Conservation (phyloP, 129 eudicot species). For the Gnaphalium uliginosum region DNA sequence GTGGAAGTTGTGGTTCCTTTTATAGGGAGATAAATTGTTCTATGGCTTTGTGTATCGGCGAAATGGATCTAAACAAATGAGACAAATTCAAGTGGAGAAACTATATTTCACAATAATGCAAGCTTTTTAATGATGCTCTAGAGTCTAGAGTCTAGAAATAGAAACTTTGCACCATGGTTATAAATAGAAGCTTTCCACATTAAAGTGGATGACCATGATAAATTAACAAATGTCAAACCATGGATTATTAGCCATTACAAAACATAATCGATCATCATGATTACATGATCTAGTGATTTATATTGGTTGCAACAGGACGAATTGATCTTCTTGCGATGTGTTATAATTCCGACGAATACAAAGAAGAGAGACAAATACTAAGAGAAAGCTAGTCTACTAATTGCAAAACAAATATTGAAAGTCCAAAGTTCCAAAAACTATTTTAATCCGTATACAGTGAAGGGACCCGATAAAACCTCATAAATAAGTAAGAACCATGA, state of each 20-base stretch:
- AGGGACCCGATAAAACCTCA: no score
- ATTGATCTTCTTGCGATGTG: background rate
- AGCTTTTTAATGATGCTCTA: slow-evolving; percentile 23
- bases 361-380: no score
- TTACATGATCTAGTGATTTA: slow-evolving; percentile 24
- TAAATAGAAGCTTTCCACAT: slow-evolving; percentile 38
- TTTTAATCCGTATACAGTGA: no score
- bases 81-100: slow-evolving; percentile 29
- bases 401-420: no score
- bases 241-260: slow-evolving; percentile 20
- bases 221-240: slow-evolving; percentile 23
- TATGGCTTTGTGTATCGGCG: slow-evolving; percentile 7
- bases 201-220: slow-evolving; percentile 22
- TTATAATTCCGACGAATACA: no score
- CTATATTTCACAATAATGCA: slow-evolving; percentile 30
- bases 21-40: slow-evolving; percentile 13
- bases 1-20: slow-evolving; percentile 11
- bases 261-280: slow-evolving; percentile 4
- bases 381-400: no score
- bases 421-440: no score
- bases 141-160: slow-evolving; percentile 21
- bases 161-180: slow-evolving; percentile 31
- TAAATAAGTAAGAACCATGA: no score
- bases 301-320: slow-evolving; percentile 16
- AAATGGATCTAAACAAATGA: slow-evolving; percentile 9